Conservation (phyloP, 2,329 filamentous ascomycete species). For the Botryosphaeria dothidea region DNA sequence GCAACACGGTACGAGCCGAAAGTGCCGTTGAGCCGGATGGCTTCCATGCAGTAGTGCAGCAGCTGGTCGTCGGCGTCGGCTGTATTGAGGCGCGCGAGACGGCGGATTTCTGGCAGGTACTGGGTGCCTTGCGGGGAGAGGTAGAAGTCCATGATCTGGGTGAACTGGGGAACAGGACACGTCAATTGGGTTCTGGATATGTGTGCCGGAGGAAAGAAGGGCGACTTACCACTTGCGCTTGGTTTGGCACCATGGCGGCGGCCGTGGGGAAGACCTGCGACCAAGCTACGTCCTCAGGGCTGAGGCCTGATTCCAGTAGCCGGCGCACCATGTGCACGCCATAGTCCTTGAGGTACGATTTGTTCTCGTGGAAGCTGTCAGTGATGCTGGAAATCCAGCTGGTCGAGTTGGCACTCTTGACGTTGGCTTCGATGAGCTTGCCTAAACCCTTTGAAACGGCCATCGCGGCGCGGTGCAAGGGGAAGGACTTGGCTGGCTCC, state of each 20-base stretch:
- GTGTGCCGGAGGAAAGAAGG: slow-evolving; percentile 50
- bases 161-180: slow-evolving; percentile 54
- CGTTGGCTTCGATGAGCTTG: slow-evolving; percentile 62
- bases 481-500: slow-evolving; percentile 67
- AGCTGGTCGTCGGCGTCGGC: slow-evolving; percentile 63
- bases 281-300: slow-evolving; percentile 67
- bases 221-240: slow-evolving; percentile 62
- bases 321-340: slow-evolving; percentile 66
- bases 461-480: slow-evolving; percentile 59
- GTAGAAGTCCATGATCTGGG: slow-evolving; percentile 73
- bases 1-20: slow-evolving; percentile 63
- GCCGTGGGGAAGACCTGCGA: slow-evolving; percentile 69
- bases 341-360: slow-evolving; percentile 58
- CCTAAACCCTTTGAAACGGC: slow-evolving; percentile 62
- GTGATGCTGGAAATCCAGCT: slow-evolving; percentile 57
- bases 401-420: slow-evolving; percentile 61
- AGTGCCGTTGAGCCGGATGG: slow-evolving; percentile 66
- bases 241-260: slow-evolving; percentile 67
- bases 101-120: slow-evolving; percentile 62
- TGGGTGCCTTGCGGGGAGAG: slow-evolving; percentile 47
- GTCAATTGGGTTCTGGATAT: not conserved
- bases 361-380: slow-evolving; percentile 51
- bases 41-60: slow-evolving; percentile 71
- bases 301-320: slow-evolving; percentile 64
- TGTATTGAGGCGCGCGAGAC: slow-evolving; percentile 57